phyloP scores from a whole-genome alignment of 805 yeast species.

The Saturnispora silvae region DNA sequence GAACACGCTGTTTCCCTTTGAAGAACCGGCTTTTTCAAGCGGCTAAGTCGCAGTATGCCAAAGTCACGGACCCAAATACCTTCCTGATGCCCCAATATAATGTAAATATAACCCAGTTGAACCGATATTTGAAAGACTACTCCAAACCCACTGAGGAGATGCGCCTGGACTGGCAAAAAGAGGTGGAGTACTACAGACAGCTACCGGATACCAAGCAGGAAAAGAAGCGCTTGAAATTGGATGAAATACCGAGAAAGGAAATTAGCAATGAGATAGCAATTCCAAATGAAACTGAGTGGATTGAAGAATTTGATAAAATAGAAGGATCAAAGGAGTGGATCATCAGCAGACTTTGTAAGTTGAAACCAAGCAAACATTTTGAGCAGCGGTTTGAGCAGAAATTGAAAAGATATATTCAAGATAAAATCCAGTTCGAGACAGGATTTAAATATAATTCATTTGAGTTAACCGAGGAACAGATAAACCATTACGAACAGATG shows the following conservation, averaged over 20 bases:
- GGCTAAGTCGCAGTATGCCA: too few species aligned
- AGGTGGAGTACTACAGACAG: slow-evolving; percentile 1
- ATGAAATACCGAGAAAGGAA: too few species aligned
- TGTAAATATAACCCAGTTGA: background rate
- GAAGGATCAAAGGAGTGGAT: background rate
- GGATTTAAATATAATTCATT: slow-evolving; percentile 2
- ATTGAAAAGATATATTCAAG: background rate
- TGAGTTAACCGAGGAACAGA: background rate
- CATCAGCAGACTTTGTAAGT: too few species aligned
- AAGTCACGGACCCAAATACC: background rate
- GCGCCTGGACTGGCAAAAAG: slow-evolving; percentile 1
- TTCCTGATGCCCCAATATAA: slow-evolving; percentile 5
- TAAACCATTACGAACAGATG: background rate
- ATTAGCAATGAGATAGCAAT: too few species aligned
- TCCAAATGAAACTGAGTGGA: too few species aligned
- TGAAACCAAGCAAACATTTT: too few species aligned
- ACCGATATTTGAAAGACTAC: slow-evolving; percentile 6
- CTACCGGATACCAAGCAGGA: too few species aligned
- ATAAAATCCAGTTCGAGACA: background rate
- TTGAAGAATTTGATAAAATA: too few species aligned
- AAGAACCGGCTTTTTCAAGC: too few species aligned
- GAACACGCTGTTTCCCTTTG: too few species aligned
- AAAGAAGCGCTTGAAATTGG: too few species aligned
- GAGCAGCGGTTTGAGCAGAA: too few species aligned
- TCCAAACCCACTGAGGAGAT: slow-evolving; percentile 1